Conservation (phyloP, 331 rosid species). For the Erythrophleum ivorense region DNA sequence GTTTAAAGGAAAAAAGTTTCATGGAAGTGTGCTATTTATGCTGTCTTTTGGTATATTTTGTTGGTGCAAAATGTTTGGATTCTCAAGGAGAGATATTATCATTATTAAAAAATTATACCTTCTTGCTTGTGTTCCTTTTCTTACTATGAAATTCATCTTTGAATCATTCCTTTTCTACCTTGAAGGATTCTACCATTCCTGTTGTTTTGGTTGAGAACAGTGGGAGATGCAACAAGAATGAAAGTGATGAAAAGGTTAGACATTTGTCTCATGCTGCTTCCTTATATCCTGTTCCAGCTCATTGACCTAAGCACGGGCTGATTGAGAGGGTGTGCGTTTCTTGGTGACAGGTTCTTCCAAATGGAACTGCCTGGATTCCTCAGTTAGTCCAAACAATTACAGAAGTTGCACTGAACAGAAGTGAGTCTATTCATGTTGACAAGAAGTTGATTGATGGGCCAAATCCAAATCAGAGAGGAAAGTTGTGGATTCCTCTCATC, state of each 20-base stretch:
- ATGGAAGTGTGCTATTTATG: background rate
- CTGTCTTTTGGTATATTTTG: background rate
- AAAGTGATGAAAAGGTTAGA: slow-evolving; percentile 81
- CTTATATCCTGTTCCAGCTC: slow-evolving; percentile 17
- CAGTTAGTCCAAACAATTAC: slow-evolving; percentile 78
- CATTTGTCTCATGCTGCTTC: slow-evolving; percentile 21
- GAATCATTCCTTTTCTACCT: slow-evolving; percentile 2
- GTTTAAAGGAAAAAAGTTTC: background rate
- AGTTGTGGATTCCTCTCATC: slow-evolving; percentile 77
- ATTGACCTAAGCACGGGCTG: slow-evolving; percentile 9
- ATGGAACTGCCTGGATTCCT: slow-evolving; percentile 93
- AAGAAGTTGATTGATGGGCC: slow-evolving; percentile 92
- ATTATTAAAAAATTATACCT: background rate
- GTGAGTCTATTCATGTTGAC: slow-evolving; percentile 74
- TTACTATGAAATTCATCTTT: slow-evolving; percentile 26
- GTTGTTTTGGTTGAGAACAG: slow-evolving; percentile 94
- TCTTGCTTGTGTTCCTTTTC: background rate
- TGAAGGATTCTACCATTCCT: slow-evolving; percentile 68
- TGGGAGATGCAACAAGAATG: slow-evolving; percentile 91
- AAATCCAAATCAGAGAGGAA: slow-evolving; percentile 89
- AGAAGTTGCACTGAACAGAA: slow-evolving; percentile 62
- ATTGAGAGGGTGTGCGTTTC: slow-evolving; percentile 25
- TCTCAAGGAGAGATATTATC: slow-evolving; percentile 12
- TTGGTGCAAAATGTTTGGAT: slow-evolving; percentile 21
- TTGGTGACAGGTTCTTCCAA: slow-evolving; percentile 85